phyloP scores from a whole-genome alignment of 2,329 filamentous ascomycete genomes.

The Magnaporthales sp. region DNA sequence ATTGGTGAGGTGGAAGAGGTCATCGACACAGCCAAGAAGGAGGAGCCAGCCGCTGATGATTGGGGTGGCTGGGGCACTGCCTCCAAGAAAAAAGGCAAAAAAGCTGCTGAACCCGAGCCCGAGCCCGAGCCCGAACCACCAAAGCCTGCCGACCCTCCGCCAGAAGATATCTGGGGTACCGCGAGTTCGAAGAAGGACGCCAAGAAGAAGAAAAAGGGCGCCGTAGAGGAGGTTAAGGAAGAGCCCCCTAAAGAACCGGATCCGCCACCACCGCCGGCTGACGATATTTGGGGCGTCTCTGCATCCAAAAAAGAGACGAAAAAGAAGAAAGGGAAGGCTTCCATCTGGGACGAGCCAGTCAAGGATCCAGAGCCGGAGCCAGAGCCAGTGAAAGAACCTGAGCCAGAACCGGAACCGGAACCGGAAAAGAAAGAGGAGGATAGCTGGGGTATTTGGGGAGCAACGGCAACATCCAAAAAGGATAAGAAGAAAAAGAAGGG shows the following conservation, averaged over 20 bases:
- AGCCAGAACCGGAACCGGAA: slow-evolving; percentile 17
- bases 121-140: slow-evolving; percentile 12
- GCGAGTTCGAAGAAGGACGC: slow-evolving; percentile 25
- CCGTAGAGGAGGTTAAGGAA: slow-evolving; percentile 18
- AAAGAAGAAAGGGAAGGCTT: slow-evolving; percentile 11
- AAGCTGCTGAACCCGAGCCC: slow-evolving; percentile 14
- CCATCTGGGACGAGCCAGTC: slow-evolving; percentile 6
- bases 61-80: slow-evolving; percentile 25
- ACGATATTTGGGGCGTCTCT: slow-evolving; percentile 12
- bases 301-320: slow-evolving; percentile 18
- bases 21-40: slow-evolving; percentile 12
- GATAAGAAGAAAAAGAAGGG: slow-evolving; percentile 19
- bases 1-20: slow-evolving; percentile 12
- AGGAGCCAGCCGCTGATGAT: slow-evolving; percentile 18
- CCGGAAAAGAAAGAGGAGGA: slow-evolving; percentile 8
- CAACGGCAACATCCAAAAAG: slow-evolving; percentile 8
- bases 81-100: slow-evolving; percentile 33
- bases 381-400: slow-evolving; percentile 19
- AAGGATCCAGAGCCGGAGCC: slow-evolving; percentile 12
- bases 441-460: slow-evolving; percentile 7
- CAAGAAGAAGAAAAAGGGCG: slow-evolving; percentile 36
- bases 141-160: slow-evolving; percentile 17
- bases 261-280: slow-evolving; percentile 8
- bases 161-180: slow-evolving; percentile 22
- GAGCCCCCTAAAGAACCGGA: slow-evolving; percentile 26